Evolutionary conservation across 192 early-diverging fungal species (phyloP), one percentile per base, ranked within the genome.

Genomic region (Mortierella alpina): DNA sequence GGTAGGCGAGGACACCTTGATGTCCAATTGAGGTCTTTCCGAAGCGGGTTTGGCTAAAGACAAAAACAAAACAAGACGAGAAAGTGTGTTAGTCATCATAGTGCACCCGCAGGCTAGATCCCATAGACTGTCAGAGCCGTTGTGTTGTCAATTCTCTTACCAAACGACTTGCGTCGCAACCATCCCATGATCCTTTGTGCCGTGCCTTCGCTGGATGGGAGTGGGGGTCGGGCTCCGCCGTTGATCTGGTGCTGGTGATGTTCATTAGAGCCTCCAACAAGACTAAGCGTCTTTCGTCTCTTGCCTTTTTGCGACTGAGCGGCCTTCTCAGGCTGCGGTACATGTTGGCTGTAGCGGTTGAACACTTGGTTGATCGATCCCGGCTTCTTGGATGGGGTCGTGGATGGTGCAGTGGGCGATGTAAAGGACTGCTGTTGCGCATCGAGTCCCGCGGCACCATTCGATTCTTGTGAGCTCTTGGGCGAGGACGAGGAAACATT

Each of bases 171-270:
- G 82, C 92, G 88, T 46, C 90, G 88, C 49, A 94, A 86, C 93
- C 93, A 94, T 73, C 90, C 91, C 84, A 92, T 91, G 39, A 94
- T 84, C 17, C 90, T 90, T 61, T 90, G 92, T 0, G 92, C 85
- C 68, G 84, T 83, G 49, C 70, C 61, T 14, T 71, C 70, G 17
- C 50, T 58, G 2, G 63, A 58, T 18, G 77, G 77, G 53, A 80
- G 18, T 7, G 77, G 77, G 50, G 77, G 77, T 52, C 61, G 64
- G 12, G 70, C 72, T 9, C 70, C 65, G 12, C 74, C 74, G 64
- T 71, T 63, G 57, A 80, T 72, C 70, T 80, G 77, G 18, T 72
- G 64, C 45, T 72, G 58, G 1, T 72, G 77, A 41, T 72, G 77
- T 41, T 80, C 77, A 46, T 61, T 72, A 9, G 70, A 46, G n/a